Evolutionary conservation across 495 filamentous ascomycete species (phyloP).

Genomic region (Viridothelium virens): DNA sequence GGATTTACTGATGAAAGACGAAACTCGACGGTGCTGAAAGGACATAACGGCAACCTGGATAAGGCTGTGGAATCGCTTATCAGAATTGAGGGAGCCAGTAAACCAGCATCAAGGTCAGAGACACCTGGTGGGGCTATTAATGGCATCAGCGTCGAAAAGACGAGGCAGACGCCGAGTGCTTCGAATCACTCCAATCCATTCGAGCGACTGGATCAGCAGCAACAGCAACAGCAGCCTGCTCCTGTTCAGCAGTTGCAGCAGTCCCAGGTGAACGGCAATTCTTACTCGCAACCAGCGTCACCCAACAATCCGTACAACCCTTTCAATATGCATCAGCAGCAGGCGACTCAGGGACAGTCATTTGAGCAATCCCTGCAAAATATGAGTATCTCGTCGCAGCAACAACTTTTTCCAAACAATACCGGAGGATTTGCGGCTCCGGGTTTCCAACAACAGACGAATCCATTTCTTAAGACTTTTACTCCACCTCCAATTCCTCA

Average conservation of each 20-base stretch:
- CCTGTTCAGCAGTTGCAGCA: constrained; percentile 21
- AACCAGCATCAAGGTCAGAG: constrained; percentile 25
- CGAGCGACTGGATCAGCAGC: constrained; percentile 19
- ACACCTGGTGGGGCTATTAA: constrained; percentile 18
- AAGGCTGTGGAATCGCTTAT: constrained; percentile 75
- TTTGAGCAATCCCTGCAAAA: constrained; percentile 64
- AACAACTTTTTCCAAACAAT: constrained; percentile 72
- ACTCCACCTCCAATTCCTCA: constrained; percentile 55
- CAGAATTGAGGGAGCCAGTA: constrained; percentile 62
- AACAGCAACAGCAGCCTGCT: constrained; percentile 22
- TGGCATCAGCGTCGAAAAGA: constrained; percentile 25
- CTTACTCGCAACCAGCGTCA: constrained; percentile 19
- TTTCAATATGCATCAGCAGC: constrained; percentile 25
- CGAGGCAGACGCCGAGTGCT: constrained; percentile 19
- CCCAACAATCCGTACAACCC: constrained; percentile 28
- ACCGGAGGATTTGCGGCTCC: constrained; percentile 66
- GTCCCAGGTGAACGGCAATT: constrained; percentile 13
- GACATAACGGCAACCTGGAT: constrained; percentile 73
- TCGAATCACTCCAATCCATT: constrained; percentile 24
- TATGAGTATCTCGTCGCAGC: constrained; percentile 56
- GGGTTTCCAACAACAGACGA: constrained; percentile 42
- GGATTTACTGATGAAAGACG: constrained; percentile 79
- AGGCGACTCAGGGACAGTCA: constrained; percentile 1
- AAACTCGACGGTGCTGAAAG: constrained; percentile 70
- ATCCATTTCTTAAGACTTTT: constrained; percentile 35